Evolutionary conservation across 345 rosid species (phyloP), one percentile per base, ranked within the genome.

Genomic region (Streptanthus diversifolius): DNA sequence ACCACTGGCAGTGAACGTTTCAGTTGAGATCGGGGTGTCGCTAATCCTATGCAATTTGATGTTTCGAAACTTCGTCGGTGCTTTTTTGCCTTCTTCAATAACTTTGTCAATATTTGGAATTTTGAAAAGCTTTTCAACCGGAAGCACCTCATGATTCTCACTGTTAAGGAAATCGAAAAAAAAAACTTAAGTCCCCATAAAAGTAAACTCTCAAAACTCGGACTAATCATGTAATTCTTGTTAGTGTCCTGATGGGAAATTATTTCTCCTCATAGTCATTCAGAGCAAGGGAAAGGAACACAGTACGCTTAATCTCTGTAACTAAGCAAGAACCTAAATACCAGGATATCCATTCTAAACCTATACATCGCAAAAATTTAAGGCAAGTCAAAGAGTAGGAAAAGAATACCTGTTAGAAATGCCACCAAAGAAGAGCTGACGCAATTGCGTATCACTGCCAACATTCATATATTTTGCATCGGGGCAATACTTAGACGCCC

Each of bases 391-490:
- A 53, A 72, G 22, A 0, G 9, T 15, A 27, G 37, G 24, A 59
- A 9, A 71, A 35, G 40, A n/a, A n/a, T 81, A 95, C 99, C 93
- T 81, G 83, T 91, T 90, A 41, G 59, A 39, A 37, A 69, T 73
- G 63, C 98, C 98, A 45, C 96, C 96, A 78, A 85, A 91, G 49
- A 95, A 78, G 74, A 95, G 87, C 77, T 87, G 93, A 71, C 98
- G 85, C 62, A 95, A 74, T 69, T 95, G 99, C 55, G 93, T 66
- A 71, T 95, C 97, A 68, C 99, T 91, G 74, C 95, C 93, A 69
- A 90, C 91, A 76, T 91, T 95, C 98, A 91, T 95, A 76, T 85
- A 74, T 80, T 81, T 84, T 45, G 98, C 98, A 51, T 95, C 93
- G 36, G 83, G 83, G 69, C 99, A 91, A 76, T 90, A 84, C 62